These are phyloP conservation scores for Sphagnurus paluster DNA, from an alignment of 1,284 basidiomycete species.

Conservation along the genomic window DNA sequence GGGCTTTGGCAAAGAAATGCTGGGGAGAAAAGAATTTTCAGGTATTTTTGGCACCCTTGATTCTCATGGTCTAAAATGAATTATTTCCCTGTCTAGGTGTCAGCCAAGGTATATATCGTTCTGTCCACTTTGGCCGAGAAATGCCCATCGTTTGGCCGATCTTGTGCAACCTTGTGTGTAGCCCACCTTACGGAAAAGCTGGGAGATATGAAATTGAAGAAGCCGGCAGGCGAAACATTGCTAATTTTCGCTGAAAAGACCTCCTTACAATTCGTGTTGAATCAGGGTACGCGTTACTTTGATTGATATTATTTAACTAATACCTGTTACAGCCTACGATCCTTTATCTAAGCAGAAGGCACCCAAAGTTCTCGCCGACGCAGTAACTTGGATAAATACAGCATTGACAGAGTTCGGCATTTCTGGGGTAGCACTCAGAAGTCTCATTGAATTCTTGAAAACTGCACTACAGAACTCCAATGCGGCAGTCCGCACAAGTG, in stretches of 20 bases:
- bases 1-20: constrained; percentile 91
- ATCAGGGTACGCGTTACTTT: constrained; percentile 77
- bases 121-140: constrained; percentile 74
- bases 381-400: constrained; percentile 87
- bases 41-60: constrained; percentile 40
- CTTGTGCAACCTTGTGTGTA: constrained; percentile 82
- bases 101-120: constrained; percentile 82
- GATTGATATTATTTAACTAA: constrained; percentile 1
- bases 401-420: constrained; percentile 94
- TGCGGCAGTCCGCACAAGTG: constrained; percentile 90
- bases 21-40: constrained; percentile 99
- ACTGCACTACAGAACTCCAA: constrained; percentile 90
- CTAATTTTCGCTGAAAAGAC: constrained; percentile 87
- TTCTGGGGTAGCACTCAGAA: constrained; percentile 80
- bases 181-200: constrained; percentile 93
- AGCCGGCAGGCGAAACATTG: constrained; percentile 91
- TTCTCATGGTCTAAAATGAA: neutral
- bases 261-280: constrained; percentile 91
- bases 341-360: constrained; percentile 93
- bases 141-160: constrained; percentile 83
- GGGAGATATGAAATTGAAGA: constrained; percentile 96
- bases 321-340: constrained; percentile 71
- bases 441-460: constrained; percentile 91
- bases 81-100: constrained; percentile 61
- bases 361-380: constrained; percentile 95